Base-by-base conservation (phyloP, 495 filamentous ascomycete species). In the Bathelium albidoporum region DNA sequence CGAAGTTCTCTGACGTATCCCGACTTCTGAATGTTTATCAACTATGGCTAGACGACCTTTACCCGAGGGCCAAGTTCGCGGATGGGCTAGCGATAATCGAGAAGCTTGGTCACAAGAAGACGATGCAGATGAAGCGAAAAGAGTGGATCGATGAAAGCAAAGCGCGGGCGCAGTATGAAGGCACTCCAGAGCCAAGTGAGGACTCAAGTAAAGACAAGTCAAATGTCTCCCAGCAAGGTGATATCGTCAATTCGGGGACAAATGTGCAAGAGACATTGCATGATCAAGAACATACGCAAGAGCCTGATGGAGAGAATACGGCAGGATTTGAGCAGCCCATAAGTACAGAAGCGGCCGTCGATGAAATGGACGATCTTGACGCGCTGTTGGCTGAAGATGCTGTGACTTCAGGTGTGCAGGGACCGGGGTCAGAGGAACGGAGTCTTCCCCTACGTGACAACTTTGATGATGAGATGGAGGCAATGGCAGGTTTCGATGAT, bases 1-100 rank as follows among this genome's bases (percentile, higher is more conserved):
- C 18, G 26, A 63, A 96, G 90, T 99, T 91, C 73, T 86, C 85
- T 32, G 94, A 99, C 72, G 81, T 90, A 1, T 81, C 87, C 1
- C 85, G 86, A 58, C 80, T 99, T 12, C 82, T 99, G 63, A 87
- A 88, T 45, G 88, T 91, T 70, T 99, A 97, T 72, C 94, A 97
- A 72, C 75, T 95, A 66, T 99, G 94, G 94, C 89, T 97, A 4
- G 94, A 99, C 72, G 90, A 96, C 64, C 79, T 99, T 28, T 99
- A 90, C 68, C 95, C 94, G 49, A 90, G 92, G 67, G 94, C 92
- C 0, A 95, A 91, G 70, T 97, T 99, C 64, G 80, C 87, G 28
- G 95, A 99, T 70, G 94, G 89, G 3, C 78, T 97, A 22, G 76
- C 85, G 34, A 97, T 97, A 74, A 90, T 97, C 9, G 95, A 99